Base-by-base conservation (phyloP, 1,284 basidiomycete genomes). In the Sanghuangporus baumii region DNA sequence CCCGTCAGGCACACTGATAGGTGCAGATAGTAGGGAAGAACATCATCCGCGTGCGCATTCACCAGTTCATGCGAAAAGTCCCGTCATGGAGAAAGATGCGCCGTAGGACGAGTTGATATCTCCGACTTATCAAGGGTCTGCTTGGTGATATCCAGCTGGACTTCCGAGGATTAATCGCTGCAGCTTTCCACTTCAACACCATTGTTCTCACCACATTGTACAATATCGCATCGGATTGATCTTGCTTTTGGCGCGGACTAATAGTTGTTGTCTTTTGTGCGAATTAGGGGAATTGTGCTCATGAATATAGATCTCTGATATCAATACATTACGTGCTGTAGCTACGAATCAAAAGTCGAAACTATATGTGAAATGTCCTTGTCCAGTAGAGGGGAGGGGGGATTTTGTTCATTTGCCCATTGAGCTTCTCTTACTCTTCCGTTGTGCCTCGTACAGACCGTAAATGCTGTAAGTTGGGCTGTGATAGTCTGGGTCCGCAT, bases 401-500 rank as follows among this genome's bases (percentile, higher is more conserved):
- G 16, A 46, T 46, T n/a, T n/a, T 18, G 43, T 46, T 31, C 43
- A 46, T 46, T 46, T 46, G 41, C 46, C 59, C 14, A 51, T 20
- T 36, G 47, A 60, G 26, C 60, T 65, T n/a, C 23, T 37, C 59
- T 54, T 65, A 40, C 85, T 86, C 75, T 83, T 88, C 69, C 83
- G 75, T 62, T 87, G 84, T 18, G 74, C 76, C 62, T 85, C 85
- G 69, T 91, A 91, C 67, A 90, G 68, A 51, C 86, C 86, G 69
- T 87, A 91, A 62, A 91, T 83, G 70, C 89, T 91, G 67, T 91
- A 91, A 3, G 89, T 91, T 23, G 89, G 88, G 68, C 89, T 90
- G 66, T 84, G 78, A 66, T 91, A 91, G 47, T 84, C 82, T 11
- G 82, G 79, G 64, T 87, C 83, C 2, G 75, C 72, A 66, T 88